Percentiles rank a stretch among this genome's conserved stretches.
Conservation (phyloP, 2,329 filamentous ascomycete species). For the Trichoderma polysporum region DNA sequence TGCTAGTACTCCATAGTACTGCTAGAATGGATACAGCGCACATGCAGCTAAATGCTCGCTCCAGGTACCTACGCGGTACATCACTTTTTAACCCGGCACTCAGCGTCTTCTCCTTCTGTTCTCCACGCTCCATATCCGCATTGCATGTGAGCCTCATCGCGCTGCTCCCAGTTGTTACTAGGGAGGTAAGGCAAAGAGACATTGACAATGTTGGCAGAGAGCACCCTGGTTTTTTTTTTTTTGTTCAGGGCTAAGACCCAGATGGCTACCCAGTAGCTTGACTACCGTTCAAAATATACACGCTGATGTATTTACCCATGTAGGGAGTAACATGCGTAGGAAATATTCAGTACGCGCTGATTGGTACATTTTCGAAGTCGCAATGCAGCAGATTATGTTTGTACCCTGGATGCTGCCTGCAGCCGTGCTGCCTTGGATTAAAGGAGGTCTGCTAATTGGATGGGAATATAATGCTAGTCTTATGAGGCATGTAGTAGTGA, state of each 20-base stretch:
- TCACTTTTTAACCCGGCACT: background rate
- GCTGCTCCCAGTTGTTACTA: background rate
- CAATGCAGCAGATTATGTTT: background rate
- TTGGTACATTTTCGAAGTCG: background rate
- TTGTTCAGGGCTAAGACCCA: background rate
- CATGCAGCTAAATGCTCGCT: slow-evolving; percentile 15
- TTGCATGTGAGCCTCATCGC: background rate
- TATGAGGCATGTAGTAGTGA: background rate
- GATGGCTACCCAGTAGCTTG: background rate
- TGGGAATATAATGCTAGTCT: background rate
- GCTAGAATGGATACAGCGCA: background rate
- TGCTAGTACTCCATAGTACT: no score
- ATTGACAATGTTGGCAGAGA: background rate
- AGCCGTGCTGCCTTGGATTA: background rate
- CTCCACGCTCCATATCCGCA: slow-evolving; percentile 3
- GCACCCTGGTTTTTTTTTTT: background rate
- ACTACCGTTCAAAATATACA: background rate
- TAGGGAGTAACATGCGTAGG: background rate
- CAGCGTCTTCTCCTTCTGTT: background rate
- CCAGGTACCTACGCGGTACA: slow-evolving; percentile 11
- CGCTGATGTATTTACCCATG: background rate
- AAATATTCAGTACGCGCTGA: background rate
- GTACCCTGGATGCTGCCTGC: background rate
- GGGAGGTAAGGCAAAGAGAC: no score
- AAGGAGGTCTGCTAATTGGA: background rate